Evolutionary conservation across 257 asterid species (phyloP).

Genomic region (Knoxia roxburghii): DNA sequence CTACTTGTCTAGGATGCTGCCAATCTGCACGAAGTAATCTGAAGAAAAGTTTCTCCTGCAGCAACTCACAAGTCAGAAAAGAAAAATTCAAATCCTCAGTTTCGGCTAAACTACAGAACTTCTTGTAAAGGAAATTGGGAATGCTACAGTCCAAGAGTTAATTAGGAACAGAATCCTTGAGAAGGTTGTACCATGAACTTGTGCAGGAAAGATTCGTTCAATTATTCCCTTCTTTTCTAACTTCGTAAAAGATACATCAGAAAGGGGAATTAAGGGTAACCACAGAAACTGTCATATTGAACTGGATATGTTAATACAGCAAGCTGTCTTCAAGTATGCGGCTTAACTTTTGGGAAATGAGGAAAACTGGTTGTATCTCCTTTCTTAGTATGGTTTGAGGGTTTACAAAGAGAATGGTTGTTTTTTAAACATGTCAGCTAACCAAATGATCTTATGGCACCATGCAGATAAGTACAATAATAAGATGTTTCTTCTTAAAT

Average conservation of each 20-base stretch:
- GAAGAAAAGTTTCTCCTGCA: constrained; percentile 63
- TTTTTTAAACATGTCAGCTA: not conserved
- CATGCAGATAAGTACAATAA: not conserved
- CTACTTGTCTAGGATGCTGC: constrained; percentile 67
- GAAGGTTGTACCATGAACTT: constrained; percentile 73
- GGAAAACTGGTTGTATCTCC: not conserved
- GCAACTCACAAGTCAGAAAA: constrained; percentile 66
- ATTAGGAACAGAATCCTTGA: constrained; percentile 75
- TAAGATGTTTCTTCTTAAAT: not conserved
- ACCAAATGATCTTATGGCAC: not conserved
- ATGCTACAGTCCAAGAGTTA: constrained; percentile 63
- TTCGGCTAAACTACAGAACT: constrained; percentile 65
- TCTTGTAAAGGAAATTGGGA: constrained; percentile 52
- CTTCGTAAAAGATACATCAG: constrained; percentile 65
- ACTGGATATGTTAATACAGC: constrained; percentile 15
- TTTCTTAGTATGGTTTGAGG: not conserved
- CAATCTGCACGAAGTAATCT: constrained; percentile 80
- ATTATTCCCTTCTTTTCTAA: constrained; percentile 63
- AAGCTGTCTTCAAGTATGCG: not conserved
- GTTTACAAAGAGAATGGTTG: not conserved
- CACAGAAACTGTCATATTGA: constrained; percentile 55
- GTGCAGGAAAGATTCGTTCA: constrained; percentile 70
- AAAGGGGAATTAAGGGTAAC: constrained; percentile 84
- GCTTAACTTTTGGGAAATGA: not conserved
- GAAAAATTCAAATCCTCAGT: constrained; percentile 62